phyloP scores from a whole-genome alignment of 495 filamentous ascomycete genomes.

The Penicillium coffeae region DNA sequence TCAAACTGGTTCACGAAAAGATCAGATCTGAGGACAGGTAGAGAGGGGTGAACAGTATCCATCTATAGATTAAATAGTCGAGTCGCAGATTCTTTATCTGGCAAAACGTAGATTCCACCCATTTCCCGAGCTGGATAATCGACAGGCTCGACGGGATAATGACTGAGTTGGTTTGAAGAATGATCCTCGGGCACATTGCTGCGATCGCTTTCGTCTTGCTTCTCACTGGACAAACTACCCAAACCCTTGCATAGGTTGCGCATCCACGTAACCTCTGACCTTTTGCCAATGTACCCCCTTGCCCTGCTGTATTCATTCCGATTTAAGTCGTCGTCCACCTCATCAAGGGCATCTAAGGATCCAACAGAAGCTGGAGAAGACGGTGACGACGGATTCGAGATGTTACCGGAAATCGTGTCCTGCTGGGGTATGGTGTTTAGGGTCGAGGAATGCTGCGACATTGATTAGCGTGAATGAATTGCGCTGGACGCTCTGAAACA shows the following conservation, averaged over 20 bases:
- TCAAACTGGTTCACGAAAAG: slow-evolving; percentile 31
- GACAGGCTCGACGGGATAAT: no score
- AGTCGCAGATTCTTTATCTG: slow-evolving; percentile 41
- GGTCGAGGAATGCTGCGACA: neutral
- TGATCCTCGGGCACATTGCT: no score
- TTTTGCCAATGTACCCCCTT: neutral
- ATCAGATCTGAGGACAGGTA: slow-evolving; percentile 48
- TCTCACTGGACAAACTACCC: neutral
- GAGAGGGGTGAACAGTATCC: slow-evolving; percentile 46
- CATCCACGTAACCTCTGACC: neutral
- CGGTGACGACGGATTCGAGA: neutral
- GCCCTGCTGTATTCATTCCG: neutral
- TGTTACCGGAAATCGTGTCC: neutral
- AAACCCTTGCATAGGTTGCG: no score
- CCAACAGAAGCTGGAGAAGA: neutral
- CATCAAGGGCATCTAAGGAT: neutral
- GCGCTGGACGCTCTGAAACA: neutral
- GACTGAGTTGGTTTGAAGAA: no score
- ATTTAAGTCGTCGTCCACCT: neutral
- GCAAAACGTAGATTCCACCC: slow-evolving; percentile 39
- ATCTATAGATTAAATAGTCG: slow-evolving; percentile 49
- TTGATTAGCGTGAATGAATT: neutral
- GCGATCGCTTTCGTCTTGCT: neutral
- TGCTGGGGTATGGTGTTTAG: neutral
- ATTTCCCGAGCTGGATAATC: slow-evolving; percentile 29